These are phyloP conservation scores for Hypoxylon sp. DNA, from an alignment of 2,329 filamentous ascomycete species.

Conservation along the genomic window DNA sequence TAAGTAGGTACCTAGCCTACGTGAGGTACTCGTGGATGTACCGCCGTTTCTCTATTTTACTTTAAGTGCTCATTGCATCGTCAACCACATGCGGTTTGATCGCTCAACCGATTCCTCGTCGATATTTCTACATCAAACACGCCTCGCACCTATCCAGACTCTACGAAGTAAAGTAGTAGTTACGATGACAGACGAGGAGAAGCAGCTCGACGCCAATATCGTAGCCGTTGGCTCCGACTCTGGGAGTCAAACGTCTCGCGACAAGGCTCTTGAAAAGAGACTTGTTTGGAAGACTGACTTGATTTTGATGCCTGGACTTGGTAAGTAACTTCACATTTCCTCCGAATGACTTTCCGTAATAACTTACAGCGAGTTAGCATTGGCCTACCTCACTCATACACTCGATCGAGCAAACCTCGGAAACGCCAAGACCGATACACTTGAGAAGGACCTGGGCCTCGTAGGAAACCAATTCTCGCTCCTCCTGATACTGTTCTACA, in stretches of 20 bases:
- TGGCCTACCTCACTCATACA: slow-evolving; percentile 44
- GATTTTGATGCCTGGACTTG: slow-evolving; percentile 36
- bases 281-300: slow-evolving; percentile 39
- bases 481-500: slow-evolving; percentile 51
- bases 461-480: slow-evolving; percentile 49
- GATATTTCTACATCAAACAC: neutral
- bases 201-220: slow-evolving; percentile 12
- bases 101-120: neutral
- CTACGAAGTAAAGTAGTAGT: neutral
- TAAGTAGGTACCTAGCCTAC: no score
- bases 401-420: slow-evolving; percentile 50
- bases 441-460: slow-evolving; percentile 48
- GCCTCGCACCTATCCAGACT: neutral
- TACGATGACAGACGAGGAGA: slow-evolving; percentile 17
- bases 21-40: neutral
- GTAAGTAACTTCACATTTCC: slow-evolving; percentile 13
- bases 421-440: slow-evolving; percentile 49
- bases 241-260: neutral
- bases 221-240: slow-evolving; percentile 22
- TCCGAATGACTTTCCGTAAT: neutral
- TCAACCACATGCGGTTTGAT: neutral
- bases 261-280: slow-evolving; percentile 22
- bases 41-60: neutral
- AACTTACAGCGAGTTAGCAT: slow-evolving; percentile 14
- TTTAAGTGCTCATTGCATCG: neutral